These are phyloP conservation scores for Malania oleifera DNA, from an alignment of 164 flowering plant species.

Conservation along the genomic window DNA sequence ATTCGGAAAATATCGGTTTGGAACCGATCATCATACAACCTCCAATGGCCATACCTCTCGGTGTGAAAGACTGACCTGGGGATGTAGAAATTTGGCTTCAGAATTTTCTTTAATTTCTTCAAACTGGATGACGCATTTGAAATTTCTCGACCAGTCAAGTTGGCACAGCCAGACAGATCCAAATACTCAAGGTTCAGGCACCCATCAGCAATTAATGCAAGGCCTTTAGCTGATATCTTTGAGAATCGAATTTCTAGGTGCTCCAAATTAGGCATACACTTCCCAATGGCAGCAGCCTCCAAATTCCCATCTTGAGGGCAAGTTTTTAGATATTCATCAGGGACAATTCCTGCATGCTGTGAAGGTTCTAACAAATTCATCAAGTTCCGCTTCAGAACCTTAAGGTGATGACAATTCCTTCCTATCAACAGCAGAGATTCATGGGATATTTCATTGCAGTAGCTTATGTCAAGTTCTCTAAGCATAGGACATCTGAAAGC, in stretches of 20 bases:
- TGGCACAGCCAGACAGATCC: slow-evolving; percentile 78
- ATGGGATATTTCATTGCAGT: slow-evolving; percentile 73
- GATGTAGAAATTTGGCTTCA: slow-evolving; percentile 68
- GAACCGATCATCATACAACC: slow-evolving; percentile 83
- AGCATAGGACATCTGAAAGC: slow-evolving; percentile 56
- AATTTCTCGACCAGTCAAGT: slow-evolving; percentile 68
- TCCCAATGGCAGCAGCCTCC: slow-evolving; percentile 66
- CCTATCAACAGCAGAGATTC: slow-evolving; percentile 62
- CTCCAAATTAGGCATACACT: slow-evolving; percentile 56
- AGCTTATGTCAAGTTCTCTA: slow-evolving; percentile 73
- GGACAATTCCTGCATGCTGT: slow-evolving; percentile 58
- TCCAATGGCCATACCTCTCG: slow-evolving; percentile 90
- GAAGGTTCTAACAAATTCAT: slow-evolving; percentile 83
- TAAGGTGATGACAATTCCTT: slow-evolving; percentile 51
- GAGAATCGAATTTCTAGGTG: slow-evolving; percentile 75
- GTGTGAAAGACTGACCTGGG: slow-evolving; percentile 64
- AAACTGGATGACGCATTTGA: slow-evolving; percentile 38
- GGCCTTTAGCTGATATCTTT: slow-evolving; percentile 63
- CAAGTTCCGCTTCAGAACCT: slow-evolving; percentile 53
- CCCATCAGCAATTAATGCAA: slow-evolving; percentile 49
- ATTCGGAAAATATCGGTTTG: slow-evolving; percentile 75
- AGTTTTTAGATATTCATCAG: slow-evolving; percentile 63
- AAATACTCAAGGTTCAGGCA: slow-evolving; percentile 53
- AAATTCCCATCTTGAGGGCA: slow-evolving; percentile 75
- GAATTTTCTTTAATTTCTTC: slow-evolving; percentile 54